These are phyloP conservation scores for bread wheat (Triticum aestivum) DNA, from an alignment of 176 grass and related monocot species.

Conservation along the genomic window IWGSC_CS_RefSeq_v2.1 NC_057812.1:706548750-706549249, in stretches of 20 bases:
- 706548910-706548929: constrained; percentile 68
- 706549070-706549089: background rate
- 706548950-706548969: no score
- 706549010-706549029: background rate
- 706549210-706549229: background rate
- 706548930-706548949: constrained; percentile 66
- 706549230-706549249: no score
- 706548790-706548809: no score
- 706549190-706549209: background rate
- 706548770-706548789: no score
- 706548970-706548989: no score
- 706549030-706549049: no score
- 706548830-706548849: constrained; percentile 47
- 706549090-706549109: no score
- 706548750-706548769: no score
- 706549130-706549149: no score
- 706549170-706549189: background rate
- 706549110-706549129: no score
- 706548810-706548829: no score
- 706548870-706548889: constrained; percentile 71
- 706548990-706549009: background rate
- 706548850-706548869: constrained; percentile 62
- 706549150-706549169: no score
- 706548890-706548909: constrained; percentile 82
- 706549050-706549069: background rate